Base-by-base conservation (phyloP, 768 basidiomycete genomes). In the Rhizopogon vesiculosus region DNA sequence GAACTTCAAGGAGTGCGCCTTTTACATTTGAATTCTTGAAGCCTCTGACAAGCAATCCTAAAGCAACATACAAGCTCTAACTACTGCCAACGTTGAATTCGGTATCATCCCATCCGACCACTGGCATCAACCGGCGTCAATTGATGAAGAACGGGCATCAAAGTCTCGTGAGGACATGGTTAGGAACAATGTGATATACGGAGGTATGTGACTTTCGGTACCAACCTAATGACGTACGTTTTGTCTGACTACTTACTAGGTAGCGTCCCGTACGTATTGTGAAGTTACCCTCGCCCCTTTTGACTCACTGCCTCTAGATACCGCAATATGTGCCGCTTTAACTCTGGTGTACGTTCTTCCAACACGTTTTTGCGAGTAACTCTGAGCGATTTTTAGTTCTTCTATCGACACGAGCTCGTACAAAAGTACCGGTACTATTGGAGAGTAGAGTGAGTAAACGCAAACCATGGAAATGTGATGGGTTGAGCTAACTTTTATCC, bases 301-400 rank as follows among this genome's bases (percentile, higher is more conserved):
- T 13, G 22, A 18, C 55, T 65, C 10, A 63, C 16, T 42, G 10
- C 22, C 48, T 50, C 33, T 61, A 86, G 83, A 18, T 96, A 97
- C 65, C 84, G 94, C 41, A 93, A 96, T 62, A 96, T 97, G 95
- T 97, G 95, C 71, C 84, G 95, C 10, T 98, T 86, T 72, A 93
- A 95, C 72, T 93, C 91, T 45, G 93, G 91, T 33, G 91, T 92
- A 70, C 60, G 85, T 45, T 58, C 1, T 33, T 28, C 42, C 38
- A 19, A 22, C 29, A 50, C 8, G 12, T 9, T 51, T 15, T 45
- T 5, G 19, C 35, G 42, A 29, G 19, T 19, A 40, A 25, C 15
- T 39, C 12, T 49, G 16, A 50, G 52, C 63, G 7, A 56, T 50
- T 45, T 33, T 8, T 56, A 91, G 85, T 91, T 88, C 75, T 95